Percentiles rank a stretch among this genome's conserved stretches.
These are phyloP conservation scores for Xylogone sp. DNA, from an alignment of 2,329 filamentous ascomycete species.

Conservation along the genomic window DNA sequence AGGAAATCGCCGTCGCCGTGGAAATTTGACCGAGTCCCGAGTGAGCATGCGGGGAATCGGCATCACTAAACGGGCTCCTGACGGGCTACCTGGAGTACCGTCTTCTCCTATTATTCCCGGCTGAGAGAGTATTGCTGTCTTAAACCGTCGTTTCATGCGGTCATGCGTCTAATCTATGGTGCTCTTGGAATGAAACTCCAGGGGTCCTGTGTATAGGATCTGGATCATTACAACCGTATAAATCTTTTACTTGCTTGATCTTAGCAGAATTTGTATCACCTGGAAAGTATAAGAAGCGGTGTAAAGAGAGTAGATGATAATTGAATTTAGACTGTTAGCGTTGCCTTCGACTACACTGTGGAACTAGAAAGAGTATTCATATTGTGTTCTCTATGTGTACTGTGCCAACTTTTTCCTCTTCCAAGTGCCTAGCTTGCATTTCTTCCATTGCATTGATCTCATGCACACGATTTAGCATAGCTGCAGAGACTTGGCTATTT, in stretches of 20 bases:
- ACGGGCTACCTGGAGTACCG: no score
- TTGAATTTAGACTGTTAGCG: no score
- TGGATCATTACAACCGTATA: background rate
- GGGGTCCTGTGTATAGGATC: background rate
- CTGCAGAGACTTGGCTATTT: constrained; percentile 7
- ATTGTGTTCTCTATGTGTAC: background rate
- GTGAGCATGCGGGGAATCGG: background rate
- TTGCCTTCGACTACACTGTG: background rate
- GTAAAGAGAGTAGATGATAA: no score
- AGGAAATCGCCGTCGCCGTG: background rate
- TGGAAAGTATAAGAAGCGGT: no score
- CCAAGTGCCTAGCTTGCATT: background rate
- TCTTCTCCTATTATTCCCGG: no score
- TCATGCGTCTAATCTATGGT: background rate
- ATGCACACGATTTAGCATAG: constrained; percentile 1
- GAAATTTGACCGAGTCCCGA: background rate
- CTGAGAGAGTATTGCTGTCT: no score
- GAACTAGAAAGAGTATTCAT: background rate
- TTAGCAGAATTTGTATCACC: no score
- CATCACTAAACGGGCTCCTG: no score
- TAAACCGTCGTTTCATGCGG: no score
- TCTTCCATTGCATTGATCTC: constrained; percentile 2
- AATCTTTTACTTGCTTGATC: no score
- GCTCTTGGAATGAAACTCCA: background rate
- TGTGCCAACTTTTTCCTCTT: background rate